Base-by-base conservation (phyloP, 139 green algal genomes). In the Gonium pectorale region DNA sequence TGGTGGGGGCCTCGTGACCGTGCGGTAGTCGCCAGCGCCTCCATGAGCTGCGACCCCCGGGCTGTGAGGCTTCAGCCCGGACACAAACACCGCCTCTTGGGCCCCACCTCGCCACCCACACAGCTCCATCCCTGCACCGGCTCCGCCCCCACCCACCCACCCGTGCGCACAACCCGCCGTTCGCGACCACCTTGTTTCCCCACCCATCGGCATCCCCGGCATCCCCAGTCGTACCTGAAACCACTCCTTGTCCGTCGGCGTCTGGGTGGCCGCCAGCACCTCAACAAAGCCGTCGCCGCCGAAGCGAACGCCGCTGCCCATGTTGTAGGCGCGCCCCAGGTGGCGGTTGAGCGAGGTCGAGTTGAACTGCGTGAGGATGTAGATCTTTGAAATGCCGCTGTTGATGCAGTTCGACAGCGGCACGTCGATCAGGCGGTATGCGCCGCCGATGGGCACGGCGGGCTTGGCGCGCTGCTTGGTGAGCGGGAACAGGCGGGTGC, bases 371-470 rank as follows among this genome's bases (percentile, higher is more conserved):
- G 97, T 99, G 31, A 99, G 88, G 86, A 99, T 97, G 94, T 99
- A 99, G 83, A 99, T 97, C 90, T 99, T 99, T 88, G 80, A 95
- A 90, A 99, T 98, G 81, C 97, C 97, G 81, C 88, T 95, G 95
- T 99, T 99, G 93, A 99, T 98, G 95, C 98, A 99, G 94, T 99
- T 99, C 92, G 83, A 95, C 96, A 99, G 99, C 41, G 98, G 98
- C 59, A 99, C 97, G 80, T 99, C 98, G 86, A 99, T 99, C 41
- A 99, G 94, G 60, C 98, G 94, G 92, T 99, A 99, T 4, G 96
- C 95, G 29, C 97, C 98, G 33, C 98, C 98, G 78, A 99, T 99
- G 51, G 98, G 98, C 72, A 99, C 97, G 8, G 97, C 97, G 15
- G 96, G 96, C 92, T 99, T 99, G 35, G 96, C 96, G 6, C 96